phyloP scores from a whole-genome alignment of 441 rosid species.

The Erysimum cheiri region DNA sequence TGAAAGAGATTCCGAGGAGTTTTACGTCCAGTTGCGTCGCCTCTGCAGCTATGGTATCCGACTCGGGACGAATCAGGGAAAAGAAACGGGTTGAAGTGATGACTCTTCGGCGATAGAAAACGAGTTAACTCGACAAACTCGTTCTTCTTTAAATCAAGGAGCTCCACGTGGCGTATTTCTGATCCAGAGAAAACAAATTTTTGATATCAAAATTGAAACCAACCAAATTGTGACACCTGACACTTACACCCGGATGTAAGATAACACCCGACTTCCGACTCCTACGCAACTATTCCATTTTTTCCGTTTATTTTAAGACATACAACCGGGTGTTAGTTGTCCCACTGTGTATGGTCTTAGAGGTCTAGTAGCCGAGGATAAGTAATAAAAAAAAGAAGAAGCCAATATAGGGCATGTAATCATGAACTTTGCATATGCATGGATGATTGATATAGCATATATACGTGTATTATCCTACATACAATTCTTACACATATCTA shows the following conservation, averaged over 20 bases:
- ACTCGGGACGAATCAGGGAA: conserved; percentile 74
- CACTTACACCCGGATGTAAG: no score
- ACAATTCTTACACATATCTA: neutral
- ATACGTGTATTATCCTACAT: neutral
- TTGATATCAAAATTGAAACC: conserved; percentile 20
- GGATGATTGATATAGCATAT: conserved; percentile 2
- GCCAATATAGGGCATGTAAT: neutral
- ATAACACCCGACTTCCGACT: no score
- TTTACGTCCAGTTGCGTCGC: conserved; percentile 45
- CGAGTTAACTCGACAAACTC: conserved; percentile 76
- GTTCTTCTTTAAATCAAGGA: conserved; percentile 61
- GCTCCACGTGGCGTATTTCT: conserved; percentile 71
- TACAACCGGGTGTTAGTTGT: no score
- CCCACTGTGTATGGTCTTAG: no score
- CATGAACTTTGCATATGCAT: neutral
- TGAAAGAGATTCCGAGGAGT: conserved; percentile 63
- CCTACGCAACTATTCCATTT: no score
- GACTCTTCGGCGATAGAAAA: conserved; percentile 63
- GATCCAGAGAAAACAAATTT: no score
- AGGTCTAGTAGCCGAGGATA: no score
- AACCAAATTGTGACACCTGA: no score
- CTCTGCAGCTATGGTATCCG: conserved; percentile 88
- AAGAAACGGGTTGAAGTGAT: conserved; percentile 82
- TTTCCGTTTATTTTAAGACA: no score
- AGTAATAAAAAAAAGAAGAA: neutral